Conservation (phyloP, 106 monocot genomes). For the Gastrodia elata region DNA sequence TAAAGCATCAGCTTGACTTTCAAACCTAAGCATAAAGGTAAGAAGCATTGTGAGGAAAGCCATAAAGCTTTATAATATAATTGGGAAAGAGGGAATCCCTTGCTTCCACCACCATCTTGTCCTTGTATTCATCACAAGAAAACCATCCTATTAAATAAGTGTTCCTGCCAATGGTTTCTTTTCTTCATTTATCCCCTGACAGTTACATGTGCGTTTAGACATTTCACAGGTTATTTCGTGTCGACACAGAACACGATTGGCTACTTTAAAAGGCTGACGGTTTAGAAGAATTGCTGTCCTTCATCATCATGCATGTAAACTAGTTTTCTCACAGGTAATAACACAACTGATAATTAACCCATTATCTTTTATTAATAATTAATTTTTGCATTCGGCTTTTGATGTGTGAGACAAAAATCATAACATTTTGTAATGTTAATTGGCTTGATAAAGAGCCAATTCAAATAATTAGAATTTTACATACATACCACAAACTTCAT, state of each 20-base stretch:
- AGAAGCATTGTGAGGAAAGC: not conserved
- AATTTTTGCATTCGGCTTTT: not conserved
- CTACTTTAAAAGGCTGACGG: no score
- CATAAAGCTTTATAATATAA: not conserved
- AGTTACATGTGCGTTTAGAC: not conserved
- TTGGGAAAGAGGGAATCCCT: slow-evolving; percentile 7
- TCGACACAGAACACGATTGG: no score
- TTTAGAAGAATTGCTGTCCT: not conserved
- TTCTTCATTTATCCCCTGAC: not conserved
- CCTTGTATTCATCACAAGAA: not conserved
- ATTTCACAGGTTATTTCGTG: no score
- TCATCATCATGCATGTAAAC: not conserved
- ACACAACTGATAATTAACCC: not conserved
- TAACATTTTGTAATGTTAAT: no score
- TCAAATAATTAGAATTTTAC: no score
- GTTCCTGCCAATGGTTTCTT: not conserved
- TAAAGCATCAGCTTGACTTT: slow-evolving; percentile 5
- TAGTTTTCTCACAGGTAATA: slow-evolving; percentile 8
- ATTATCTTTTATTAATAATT: not conserved
- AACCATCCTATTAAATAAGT: not conserved
- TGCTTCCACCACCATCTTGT: slow-evolving; percentile 2
- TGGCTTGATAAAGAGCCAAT: no score
- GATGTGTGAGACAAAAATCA: no score
- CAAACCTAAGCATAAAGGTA: slow-evolving; percentile 2
- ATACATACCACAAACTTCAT: no score